phyloP scores from a whole-genome alignment of 371 early-diverging fungal genomes.

The Syncephalastrum sp. region DNA sequence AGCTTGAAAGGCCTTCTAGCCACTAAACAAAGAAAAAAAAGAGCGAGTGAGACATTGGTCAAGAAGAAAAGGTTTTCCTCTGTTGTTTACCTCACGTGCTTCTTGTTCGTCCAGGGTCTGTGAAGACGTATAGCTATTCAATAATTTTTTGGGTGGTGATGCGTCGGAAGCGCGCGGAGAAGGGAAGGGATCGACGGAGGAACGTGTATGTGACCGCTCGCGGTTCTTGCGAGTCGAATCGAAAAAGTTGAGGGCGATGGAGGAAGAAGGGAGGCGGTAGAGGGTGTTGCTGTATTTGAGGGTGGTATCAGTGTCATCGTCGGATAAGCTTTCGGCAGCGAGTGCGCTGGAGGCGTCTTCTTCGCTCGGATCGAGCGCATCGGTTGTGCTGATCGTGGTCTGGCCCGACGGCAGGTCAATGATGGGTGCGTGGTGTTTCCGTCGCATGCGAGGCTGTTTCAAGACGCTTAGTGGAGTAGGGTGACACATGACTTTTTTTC shows the following conservation, averaged over 20 bases:
- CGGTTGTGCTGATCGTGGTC: too few relatives aligned
- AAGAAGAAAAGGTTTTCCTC: not conserved
- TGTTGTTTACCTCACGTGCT: constrained; percentile 3
- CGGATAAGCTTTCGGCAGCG: constrained; percentile 11
- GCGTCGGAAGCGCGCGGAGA: not conserved
- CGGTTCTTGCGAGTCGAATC: not conserved
- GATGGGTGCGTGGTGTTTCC: constrained; percentile 15
- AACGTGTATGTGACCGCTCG: not conserved
- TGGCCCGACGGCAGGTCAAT: constrained; percentile 4
- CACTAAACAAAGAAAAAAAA: constrained; percentile 8
- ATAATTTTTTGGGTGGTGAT: not conserved
- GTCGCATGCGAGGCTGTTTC: constrained; percentile 27
- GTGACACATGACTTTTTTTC: not conserved
- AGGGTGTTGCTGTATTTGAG: constrained; percentile 26
- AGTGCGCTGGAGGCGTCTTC: not conserved
- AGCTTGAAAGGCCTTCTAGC: constrained; percentile 18
- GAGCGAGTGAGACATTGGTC: not conserved
- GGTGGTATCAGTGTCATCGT: constrained; percentile 13
- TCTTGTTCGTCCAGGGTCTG: too few relatives aligned
- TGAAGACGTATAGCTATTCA: not conserved
- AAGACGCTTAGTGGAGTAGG: not conserved
- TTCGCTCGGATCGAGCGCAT: too few relatives aligned
- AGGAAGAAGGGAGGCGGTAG: constrained; percentile 42
- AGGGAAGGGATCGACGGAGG: constrained; percentile 2
- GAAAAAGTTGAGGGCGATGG: constrained; percentile 45